Base-by-base conservation (phyloP, 768 basidiomycete genomes). In the Psilocybe sp. region DNA sequence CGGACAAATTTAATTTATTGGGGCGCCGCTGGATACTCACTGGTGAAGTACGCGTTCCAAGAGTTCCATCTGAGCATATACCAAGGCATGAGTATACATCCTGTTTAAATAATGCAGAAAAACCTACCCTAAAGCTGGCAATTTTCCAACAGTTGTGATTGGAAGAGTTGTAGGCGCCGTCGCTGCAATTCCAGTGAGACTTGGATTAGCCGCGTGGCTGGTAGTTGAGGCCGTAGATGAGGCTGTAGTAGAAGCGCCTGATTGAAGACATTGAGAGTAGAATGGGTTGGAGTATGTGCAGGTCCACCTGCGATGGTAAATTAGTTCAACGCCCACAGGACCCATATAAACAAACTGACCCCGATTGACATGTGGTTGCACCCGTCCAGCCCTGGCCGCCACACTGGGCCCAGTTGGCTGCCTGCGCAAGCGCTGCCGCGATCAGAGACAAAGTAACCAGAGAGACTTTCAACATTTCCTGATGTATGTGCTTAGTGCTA, bases 1-100 rank as follows among this genome's bases (percentile, higher is more conserved):
- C n/a, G n/a, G n/a, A n/a, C n/a, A n/a, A n/a, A n/a, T 14, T 28
- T 28, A 7, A 28, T 3, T 37, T 28, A 23, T 40, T 2, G 19
- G 32, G 42, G 13, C 39, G 20, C 23, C 28, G 18, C 11, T 19
- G 49, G 5, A 14, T 9, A 44, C 51, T n/a, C 15, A 50, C 42
- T 48, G 9, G 77, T 68, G 33, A 64, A 62, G 54, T 76, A 80
- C 1, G 77, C 77, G 49, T 80, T 80, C 77, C 77, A 79, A 15
- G 70, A 63, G 55, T 80, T 80, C 78, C 78, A 80, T 36, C 75
- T 78, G 36, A n/a, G 7, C 7, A 8, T 28, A 4, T 28, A 28
- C 23, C 3, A 28, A 7, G 23, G 3, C 7, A 28, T 28, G 4
- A 28, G 23, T 28, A 4, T 4, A 41, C 14, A 35, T 31, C 56